A percentile compares a stretch with the other conserved stretches of the same genome.
These are phyloP conservation scores for Globisporangium acanthophoron DNA, from an alignment of 352 stramenopile genomes.

Conservation along the genomic window DNA sequence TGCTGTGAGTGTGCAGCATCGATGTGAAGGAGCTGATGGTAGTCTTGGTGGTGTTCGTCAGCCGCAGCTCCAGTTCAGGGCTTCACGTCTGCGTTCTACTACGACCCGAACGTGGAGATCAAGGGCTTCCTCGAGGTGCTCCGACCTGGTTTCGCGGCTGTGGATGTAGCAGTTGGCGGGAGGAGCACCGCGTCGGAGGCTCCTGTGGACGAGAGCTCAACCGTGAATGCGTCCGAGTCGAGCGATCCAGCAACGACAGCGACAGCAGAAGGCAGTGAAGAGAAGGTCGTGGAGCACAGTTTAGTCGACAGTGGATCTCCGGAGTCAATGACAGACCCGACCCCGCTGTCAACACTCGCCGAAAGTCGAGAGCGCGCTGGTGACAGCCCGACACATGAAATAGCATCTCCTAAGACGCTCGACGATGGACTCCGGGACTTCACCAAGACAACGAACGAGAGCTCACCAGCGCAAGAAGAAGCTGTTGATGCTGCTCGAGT, in stretches of 20 bases:
- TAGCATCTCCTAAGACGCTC: too few relatives aligned
- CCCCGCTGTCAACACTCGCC: background rate
- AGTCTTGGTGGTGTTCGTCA: background rate
- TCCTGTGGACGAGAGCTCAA: background rate
- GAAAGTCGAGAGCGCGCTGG: too few relatives aligned
- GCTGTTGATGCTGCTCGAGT: background rate
- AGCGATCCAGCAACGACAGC: background rate
- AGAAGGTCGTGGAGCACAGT: background rate
- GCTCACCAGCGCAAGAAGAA: background rate
- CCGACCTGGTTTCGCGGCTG: slow-evolving; percentile 1
- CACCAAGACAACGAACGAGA: background rate
- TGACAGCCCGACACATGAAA: too few relatives aligned
- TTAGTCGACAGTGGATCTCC: background rate
- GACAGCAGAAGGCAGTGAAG: too few relatives aligned
- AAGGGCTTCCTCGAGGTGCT: slow-evolving; percentile 12
- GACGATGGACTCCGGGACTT: background rate
- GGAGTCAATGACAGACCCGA: background rate
- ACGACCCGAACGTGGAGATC: slow-evolving; percentile 13
- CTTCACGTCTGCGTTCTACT: slow-evolving; percentile 14
- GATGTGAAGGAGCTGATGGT: background rate
- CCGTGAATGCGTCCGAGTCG: background rate
- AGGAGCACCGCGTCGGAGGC: background rate
- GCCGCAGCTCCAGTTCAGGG: background rate
- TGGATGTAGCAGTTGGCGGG: background rate
- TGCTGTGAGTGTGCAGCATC: background rate